Evolutionary conservation across 352 stramenopile species (phyloP).

Genomic region (Phytophthora constricta): DNA sequence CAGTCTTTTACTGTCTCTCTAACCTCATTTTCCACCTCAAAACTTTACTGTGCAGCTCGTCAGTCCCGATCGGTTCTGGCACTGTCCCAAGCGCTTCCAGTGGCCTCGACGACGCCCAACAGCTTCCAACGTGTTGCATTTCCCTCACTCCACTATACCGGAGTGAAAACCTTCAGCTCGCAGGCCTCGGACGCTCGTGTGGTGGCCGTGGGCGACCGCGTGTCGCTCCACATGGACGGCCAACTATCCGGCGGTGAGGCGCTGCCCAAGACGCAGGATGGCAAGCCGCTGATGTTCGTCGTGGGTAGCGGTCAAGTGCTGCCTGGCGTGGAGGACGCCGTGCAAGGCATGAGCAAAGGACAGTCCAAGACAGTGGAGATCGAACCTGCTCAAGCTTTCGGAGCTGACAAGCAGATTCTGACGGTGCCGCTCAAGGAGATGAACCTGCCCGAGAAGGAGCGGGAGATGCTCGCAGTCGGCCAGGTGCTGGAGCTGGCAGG

Average conservation of each 20-base stretch:
- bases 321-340: constrained; percentile 69
- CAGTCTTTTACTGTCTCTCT: neutral
- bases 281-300: constrained; percentile 70
- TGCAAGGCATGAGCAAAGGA: constrained; percentile 72
- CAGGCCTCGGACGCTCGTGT: constrained; percentile 12
- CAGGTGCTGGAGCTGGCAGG: constrained; percentile 65
- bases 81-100: constrained; percentile 8
- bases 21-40: neutral
- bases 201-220: constrained; percentile 69
- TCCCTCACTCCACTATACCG: constrained; percentile 5
- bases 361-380: constrained; percentile 72
- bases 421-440: constrained; percentile 76
- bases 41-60: neutral
- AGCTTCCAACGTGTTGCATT: constrained; percentile 18
- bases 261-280: constrained; percentile 59
- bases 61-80: constrained; percentile 17
- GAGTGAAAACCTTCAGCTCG: constrained; percentile 22
- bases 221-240: constrained; percentile 72
- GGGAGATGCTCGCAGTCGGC: constrained; percentile 69
- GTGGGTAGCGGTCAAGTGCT: constrained; percentile 77
- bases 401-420: constrained; percentile 63
- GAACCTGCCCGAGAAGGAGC: constrained; percentile 74
- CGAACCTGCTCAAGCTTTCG: constrained; percentile 70
- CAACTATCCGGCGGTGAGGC: constrained; percentile 64
- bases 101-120: constrained; percentile 1